Base-by-base conservation (phyloP, 2,329 filamentous ascomycete genomes). In the Aspergillus sergii region DNA sequence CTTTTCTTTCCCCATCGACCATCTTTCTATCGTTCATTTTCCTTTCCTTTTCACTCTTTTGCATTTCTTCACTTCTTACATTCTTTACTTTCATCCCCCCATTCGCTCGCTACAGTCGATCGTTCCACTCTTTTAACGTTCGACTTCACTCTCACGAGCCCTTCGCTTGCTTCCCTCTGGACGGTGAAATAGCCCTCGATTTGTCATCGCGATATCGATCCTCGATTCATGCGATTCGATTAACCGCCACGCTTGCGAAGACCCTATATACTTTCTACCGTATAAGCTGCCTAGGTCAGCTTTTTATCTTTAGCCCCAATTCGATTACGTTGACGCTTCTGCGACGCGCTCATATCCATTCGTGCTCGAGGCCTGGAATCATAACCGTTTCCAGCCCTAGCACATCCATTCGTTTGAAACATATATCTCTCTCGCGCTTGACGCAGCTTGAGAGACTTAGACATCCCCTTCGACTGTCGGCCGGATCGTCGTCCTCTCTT, bases 121-220 rank as follows among this genome's bases (percentile, higher is more conserved):
- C 78, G 81, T 82, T 82, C 79, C 81, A 83, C 81, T 84, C 82
- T 75, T 84, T 84, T 75, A 48, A 82, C 80, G 81, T 80, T 79
- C 75, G 73, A 77, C 77, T 74, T 74, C 76, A 76, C 74, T 73
- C 75, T 58, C 36, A 19, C 64, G 62, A 48, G 64, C 65, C 66
- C 64, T 75, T 75, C 75, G 70, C 74, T 71, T 75, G 72, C 75
- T 76, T 79, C 75, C 73, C 64, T 71, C 68, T 63, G 69, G 68
- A 66, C 72, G 66, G 68, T 70, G 67, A 68, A 54, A 54, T n/a
- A 36, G 16, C 58, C 60, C 58, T 63, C 64, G 56, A 57, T 63
- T 66, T 63, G 57, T 65, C 60, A 51, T 60, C 53, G 30, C 41
- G 41, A 58, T 39, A 26, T 50, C 51, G 61, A 36, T 28, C 10